These are phyloP conservation scores for Ramaria sp. DNA, from an alignment of 768 basidiomycete species.

Conservation along the genomic window DNA sequence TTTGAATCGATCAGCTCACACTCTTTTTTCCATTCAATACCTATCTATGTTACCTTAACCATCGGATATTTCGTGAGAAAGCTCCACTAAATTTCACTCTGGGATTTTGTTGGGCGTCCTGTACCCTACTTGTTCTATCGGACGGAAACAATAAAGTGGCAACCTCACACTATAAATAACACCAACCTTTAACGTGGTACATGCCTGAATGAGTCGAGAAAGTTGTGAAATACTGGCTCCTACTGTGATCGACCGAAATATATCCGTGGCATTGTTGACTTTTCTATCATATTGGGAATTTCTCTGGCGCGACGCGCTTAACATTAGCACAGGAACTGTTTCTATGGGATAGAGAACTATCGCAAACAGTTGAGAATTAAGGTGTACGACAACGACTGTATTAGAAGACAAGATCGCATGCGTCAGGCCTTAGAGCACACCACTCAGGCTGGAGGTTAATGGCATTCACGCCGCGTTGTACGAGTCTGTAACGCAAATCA, in stretches of 20 bases:
- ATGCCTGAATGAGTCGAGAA: not conserved
- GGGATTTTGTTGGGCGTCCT: too few relatives aligned
- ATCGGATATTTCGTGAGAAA: not conserved
- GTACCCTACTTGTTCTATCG: not conserved
- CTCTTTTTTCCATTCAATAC: too few relatives aligned
- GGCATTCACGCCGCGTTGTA: constrained; percentile 47
- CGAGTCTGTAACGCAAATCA: constrained; percentile 49
- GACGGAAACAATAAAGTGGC: too few relatives aligned
- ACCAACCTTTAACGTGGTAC: too few relatives aligned
- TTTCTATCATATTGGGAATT: not conserved
- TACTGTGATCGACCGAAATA: not conserved
- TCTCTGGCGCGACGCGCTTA: not conserved
- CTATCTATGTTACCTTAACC: too few relatives aligned
- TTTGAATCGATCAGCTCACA: too few relatives aligned
- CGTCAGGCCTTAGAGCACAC: constrained; percentile 55
- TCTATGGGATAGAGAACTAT: not conserved
- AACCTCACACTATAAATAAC: too few relatives aligned
- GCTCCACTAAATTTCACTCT: too few relatives aligned
- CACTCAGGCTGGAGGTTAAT: constrained; percentile 58
- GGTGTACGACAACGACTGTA: not conserved
- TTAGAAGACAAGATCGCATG: constrained; percentile 32
- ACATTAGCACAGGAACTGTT: not conserved
- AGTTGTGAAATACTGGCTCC: not conserved
- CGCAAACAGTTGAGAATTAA: not conserved
- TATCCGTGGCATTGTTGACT: not conserved